phyloP scores from a whole-genome alignment of 176 grass and related monocot species.

The Alopecurus myosuroides region DNA sequence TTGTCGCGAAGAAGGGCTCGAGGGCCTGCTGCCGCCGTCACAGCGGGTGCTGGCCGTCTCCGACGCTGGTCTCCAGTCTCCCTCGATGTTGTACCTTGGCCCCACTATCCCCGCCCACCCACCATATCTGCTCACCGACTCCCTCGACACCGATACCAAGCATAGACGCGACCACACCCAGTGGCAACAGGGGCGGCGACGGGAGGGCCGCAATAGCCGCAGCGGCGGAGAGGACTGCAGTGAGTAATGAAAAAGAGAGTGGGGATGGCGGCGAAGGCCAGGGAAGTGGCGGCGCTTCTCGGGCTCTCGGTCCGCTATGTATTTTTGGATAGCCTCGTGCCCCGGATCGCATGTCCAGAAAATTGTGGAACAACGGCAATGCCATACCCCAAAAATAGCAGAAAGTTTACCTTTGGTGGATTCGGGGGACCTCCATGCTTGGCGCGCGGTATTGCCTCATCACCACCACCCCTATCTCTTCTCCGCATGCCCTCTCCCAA shows the following conservation, averaged over 20 bases:
- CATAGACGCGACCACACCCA: not conserved
- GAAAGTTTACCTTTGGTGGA: not conserved
- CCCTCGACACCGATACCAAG: not conserved
- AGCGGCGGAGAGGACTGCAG: not conserved
- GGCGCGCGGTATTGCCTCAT: conserved; percentile 1
- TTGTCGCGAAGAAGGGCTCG: too few species aligned
- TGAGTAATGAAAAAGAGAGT: not conserved
- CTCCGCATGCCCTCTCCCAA: not conserved
- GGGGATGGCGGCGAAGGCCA: not conserved
- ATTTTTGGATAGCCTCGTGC: not conserved
- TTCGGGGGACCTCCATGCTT: conserved; percentile 10
- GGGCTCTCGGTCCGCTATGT: not conserved
- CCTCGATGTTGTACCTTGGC: not conserved
- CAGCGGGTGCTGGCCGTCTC: not conserved
- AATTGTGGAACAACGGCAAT: not conserved
- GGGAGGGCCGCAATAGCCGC: not conserved
- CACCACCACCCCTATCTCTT: not conserved
- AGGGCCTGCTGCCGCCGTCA: too few species aligned
- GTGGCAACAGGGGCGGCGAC: not conserved
- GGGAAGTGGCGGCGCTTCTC: not conserved
- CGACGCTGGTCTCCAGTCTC: not conserved
- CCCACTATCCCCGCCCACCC: not conserved
- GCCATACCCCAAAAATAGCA: conserved; percentile 19
- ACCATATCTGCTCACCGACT: not conserved
- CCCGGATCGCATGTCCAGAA: not conserved